Percentiles rank a stretch among this genome's conserved stretches.
These are phyloP conservation scores for Lipomyces yamanashiensis DNA, from an alignment of 805 yeast species.

Conservation along the genomic window DNA sequence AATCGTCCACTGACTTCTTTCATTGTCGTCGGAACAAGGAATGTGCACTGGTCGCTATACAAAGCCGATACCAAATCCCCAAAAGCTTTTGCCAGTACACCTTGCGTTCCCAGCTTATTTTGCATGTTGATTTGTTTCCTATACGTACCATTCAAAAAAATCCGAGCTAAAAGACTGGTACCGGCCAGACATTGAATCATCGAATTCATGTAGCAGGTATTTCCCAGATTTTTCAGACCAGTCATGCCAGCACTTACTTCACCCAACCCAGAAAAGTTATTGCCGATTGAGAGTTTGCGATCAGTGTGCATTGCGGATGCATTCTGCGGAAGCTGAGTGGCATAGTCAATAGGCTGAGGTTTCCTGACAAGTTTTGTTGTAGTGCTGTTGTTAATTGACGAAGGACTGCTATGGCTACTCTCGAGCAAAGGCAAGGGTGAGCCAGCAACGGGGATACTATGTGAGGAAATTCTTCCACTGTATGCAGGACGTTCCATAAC, in stretches of 20 bases:
- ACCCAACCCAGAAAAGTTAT: slow-evolving; percentile 27
- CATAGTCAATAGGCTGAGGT: slow-evolving; percentile 15
- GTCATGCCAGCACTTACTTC: slow-evolving; percentile 49
- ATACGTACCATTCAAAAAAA: slow-evolving; percentile 66
- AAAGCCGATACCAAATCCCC: slow-evolving; percentile 61
- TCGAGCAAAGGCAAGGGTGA: slow-evolving; percentile 11
- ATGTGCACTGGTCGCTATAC: slow-evolving; percentile 54
- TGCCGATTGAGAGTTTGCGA: slow-evolving; percentile 25
- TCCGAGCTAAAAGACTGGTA: slow-evolving; percentile 64
- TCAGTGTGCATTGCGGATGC: slow-evolving; percentile 15
- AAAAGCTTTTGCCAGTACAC: slow-evolving; percentile 72
- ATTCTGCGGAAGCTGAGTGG: slow-evolving; percentile 17
- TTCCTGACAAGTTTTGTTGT: background rate
- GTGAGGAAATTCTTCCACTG: slow-evolving; percentile 25
- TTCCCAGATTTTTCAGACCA: slow-evolving; percentile 82
- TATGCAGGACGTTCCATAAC: slow-evolving; percentile 23
- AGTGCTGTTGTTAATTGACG: background rate
- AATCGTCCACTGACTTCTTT: slow-evolving; percentile 70
- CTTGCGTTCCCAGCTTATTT: slow-evolving; percentile 80
- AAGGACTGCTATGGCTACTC: background rate
- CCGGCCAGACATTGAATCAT: slow-evolving; percentile 84
- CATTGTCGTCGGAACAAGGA: slow-evolving; percentile 65
- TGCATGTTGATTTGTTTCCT: slow-evolving; percentile 69
- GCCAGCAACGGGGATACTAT: slow-evolving; percentile 22
- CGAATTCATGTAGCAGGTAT: slow-evolving; percentile 93